A percentile compares a stretch with the other conserved stretches of the same genome.
Evolutionary conservation across 2,329 filamentous ascomycete genomes (phyloP).

Genomic region (Epichloe gansuensis): DNA sequence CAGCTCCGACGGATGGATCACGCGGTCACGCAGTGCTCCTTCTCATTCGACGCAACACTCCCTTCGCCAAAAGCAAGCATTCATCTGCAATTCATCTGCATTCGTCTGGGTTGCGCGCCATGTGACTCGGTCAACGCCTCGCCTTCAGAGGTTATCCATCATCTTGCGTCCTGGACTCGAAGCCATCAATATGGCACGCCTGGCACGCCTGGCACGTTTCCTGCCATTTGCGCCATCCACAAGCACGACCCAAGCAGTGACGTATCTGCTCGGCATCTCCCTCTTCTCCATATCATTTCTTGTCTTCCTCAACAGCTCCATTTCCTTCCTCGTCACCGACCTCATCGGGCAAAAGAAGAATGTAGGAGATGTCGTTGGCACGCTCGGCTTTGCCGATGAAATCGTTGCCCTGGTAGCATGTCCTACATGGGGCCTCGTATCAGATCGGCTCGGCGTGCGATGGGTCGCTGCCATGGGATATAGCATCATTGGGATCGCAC

Average conservation of each 20-base stretch:
- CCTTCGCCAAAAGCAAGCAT: background rate
- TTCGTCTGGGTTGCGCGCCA: conserved; percentile 2
- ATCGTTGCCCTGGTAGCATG: conserved; percentile 70
- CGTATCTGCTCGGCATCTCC: conserved; percentile 71
- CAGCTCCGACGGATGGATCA: no score
- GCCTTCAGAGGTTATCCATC: conserved; percentile 2
- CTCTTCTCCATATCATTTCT: conserved; percentile 84
- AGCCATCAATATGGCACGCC: conserved; percentile 19
- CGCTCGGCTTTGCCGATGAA: conserved; percentile 76
- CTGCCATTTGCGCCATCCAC: conserved; percentile 48
- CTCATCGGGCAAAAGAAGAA: conserved; percentile 60
- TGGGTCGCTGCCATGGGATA: conserved; percentile 69
- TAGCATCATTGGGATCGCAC: conserved; percentile 60
- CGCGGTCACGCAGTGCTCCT: no score
- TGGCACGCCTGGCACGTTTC: conserved; percentile 29
- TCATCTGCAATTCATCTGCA: no score
- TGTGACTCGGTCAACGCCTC: conserved; percentile 8
- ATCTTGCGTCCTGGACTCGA: background rate
- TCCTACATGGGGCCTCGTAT: conserved; percentile 66
- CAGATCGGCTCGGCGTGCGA: conserved; percentile 65
- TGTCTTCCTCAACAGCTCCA: conserved; percentile 75
- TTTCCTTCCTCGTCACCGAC: conserved; percentile 78
- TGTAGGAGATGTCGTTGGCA: conserved; percentile 73
- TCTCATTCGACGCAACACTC: no score
- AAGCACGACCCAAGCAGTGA: conserved; percentile 50